Base-by-base conservation (phyloP, 345 rosid genomes). In the Rhodomyrtus tomentosa region DNA sequence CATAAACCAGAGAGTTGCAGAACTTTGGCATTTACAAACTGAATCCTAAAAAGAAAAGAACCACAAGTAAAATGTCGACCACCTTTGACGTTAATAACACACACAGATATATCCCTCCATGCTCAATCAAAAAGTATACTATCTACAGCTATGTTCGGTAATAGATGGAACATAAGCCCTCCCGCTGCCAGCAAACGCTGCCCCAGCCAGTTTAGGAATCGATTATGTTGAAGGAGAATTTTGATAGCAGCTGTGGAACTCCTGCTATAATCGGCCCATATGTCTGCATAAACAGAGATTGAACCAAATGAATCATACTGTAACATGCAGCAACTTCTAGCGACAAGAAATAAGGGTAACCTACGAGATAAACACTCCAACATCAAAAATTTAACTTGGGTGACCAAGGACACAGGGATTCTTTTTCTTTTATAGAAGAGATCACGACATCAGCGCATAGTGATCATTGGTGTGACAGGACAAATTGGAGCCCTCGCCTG, bases 201-300 rank as follows among this genome's bases (percentile, higher is more conserved):
- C 18, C 81, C 51, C 29, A 55, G 25, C 10, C 50, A 48, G 21
- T 89, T 89, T 84, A 95, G 21, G 73, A 53, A 36, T 90, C 90
- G 48, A 93, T 87, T 36, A 90, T 91, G 89, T 93, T 95, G 96
- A 93, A 90, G 83, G 98, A 91, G 90, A 89, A 93, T 82, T 92
- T 92, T 0, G 98, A 95, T 36, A 96, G 91, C 90, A 95, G 90
- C 87, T 91, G 94, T 4, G 99, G 99, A 40, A 94, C 90, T 87
- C 92, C 92, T 40, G 96, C 85, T 86, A 96, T 95, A 85, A 94
- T 74, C 0, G 90, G 92, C 81, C 98, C 99, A 80, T 96, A 93
- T 82, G 96, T 94, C 98, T 95, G 88, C 89, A 92, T 81, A 74
- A 82, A 14, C 45, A 27, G 73, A 80, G 16, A 81, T 36, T 18